Conservation (phyloP, 2,329 filamentous ascomycete species). For the Pseudogymnoascus sp. region DNA sequence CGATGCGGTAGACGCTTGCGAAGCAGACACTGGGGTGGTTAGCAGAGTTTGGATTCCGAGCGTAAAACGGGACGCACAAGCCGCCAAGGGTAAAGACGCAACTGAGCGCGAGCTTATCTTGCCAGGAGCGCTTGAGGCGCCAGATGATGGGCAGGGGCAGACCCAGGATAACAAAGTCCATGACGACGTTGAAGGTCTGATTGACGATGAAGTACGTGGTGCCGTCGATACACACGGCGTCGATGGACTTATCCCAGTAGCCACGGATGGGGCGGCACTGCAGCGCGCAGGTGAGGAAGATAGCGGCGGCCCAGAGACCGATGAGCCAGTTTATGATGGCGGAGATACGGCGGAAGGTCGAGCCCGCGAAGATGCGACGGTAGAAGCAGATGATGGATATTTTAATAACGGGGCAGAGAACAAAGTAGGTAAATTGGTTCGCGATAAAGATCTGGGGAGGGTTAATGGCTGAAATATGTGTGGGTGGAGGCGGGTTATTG, state of each 20-base stretch:
- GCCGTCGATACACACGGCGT: constrained; percentile 14
- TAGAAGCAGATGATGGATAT: constrained; percentile 8
- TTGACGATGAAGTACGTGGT: constrained; percentile 15
- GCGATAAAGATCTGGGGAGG: neutral
- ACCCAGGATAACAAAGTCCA: constrained; percentile 13
- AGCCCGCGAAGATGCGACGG: neutral
- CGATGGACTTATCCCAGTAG: constrained; percentile 18
- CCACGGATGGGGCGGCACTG: constrained; percentile 15
- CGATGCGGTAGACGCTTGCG: constrained; percentile 18
- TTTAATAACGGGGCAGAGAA: neutral
- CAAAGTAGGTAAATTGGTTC: constrained; percentile 1
- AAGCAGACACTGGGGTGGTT: constrained; percentile 13
- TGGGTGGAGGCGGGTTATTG: neutral
- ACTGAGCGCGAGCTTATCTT: constrained; percentile 12
- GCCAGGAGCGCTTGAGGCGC: constrained; percentile 10
- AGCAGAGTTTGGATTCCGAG: neutral
- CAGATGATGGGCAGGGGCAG: constrained; percentile 16
- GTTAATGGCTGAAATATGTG: neutral
- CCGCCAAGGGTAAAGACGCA: constrained; percentile 14
- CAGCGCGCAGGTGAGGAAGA: constrained; percentile 14
- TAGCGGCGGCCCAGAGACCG: constrained; percentile 9
- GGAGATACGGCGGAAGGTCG: constrained; percentile 13
- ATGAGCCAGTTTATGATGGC: constrained; percentile 18
- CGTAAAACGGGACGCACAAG: constrained; percentile 9
- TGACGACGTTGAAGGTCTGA: constrained; percentile 14